phyloP scores from a whole-genome alignment of 805 yeast genomes.

The Priceomyces fermenticarens region DNA sequence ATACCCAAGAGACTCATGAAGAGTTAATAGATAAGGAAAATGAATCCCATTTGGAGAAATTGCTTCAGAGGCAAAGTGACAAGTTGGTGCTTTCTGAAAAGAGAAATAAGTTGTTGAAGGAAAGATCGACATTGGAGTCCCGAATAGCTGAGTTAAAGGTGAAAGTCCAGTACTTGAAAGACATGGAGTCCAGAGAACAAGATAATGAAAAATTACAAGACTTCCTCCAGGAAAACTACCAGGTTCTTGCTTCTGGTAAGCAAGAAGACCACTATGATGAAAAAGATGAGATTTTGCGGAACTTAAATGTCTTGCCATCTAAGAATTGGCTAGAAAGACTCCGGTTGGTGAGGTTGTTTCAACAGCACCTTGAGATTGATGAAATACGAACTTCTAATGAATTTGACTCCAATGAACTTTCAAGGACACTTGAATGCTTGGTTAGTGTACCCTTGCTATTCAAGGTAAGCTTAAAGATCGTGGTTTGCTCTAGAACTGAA shows the following conservation, averaged over 20 bases:
- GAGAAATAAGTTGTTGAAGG: slow-evolving; percentile 16
- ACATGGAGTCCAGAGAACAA: slow-evolving; percentile 9
- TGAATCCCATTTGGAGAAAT: slow-evolving; percentile 4
- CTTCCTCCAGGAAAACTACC: slow-evolving; percentile 13
- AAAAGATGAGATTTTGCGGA: slow-evolving; percentile 20
- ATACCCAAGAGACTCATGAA: slow-evolving; percentile 3
- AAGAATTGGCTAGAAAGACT: slow-evolving; percentile 28
- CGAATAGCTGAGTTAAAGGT: slow-evolving; percentile 15
- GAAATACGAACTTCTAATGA: slow-evolving; percentile 10
- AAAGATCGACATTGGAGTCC: slow-evolving; percentile 13
- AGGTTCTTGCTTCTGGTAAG: background rate
- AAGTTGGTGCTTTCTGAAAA: slow-evolving; percentile 13
- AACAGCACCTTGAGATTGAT: slow-evolving; percentile 21
- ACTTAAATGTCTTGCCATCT: slow-evolving; percentile 34
- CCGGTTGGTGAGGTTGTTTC: slow-evolving; percentile 21
- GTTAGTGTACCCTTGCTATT: slow-evolving; percentile 21
- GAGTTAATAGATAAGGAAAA: slow-evolving; percentile 2
- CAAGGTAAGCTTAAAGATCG: slow-evolving; percentile 13
- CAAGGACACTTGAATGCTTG: slow-evolving; percentile 13
- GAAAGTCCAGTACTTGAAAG: slow-evolving; percentile 11
- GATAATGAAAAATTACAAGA: slow-evolving; percentile 14
- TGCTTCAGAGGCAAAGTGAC: slow-evolving; percentile 12
- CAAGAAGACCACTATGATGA: background rate
- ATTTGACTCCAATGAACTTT: slow-evolving; percentile 9
- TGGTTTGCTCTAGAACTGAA: slow-evolving; percentile 13